Evolutionary conservation across 305 asterid genomes (phyloP).

Genomic region (Fraxinus greggii): DNA sequence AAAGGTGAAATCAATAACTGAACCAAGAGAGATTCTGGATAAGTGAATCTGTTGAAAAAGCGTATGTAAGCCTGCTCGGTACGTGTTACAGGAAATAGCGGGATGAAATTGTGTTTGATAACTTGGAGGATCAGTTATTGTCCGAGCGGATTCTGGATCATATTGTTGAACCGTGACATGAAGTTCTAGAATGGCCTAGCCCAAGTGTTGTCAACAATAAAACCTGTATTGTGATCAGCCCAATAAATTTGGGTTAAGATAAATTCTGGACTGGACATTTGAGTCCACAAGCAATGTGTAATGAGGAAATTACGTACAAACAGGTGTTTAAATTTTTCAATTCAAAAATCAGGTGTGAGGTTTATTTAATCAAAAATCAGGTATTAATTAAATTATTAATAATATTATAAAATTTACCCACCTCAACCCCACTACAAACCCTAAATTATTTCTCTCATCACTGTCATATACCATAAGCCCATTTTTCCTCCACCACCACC

Average conservation of each 20-base stretch:
- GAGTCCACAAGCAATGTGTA: background rate
- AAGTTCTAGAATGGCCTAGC: background rate
- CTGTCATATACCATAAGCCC: too few relatives aligned
- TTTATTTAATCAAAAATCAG: too few relatives aligned
- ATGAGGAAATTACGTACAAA: background rate
- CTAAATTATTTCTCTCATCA: too few relatives aligned
- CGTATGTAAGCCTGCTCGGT: slow-evolving; percentile 19
- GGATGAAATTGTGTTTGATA: background rate
- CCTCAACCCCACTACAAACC: too few relatives aligned
- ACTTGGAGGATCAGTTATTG: background rate
- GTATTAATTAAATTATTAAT: too few relatives aligned
- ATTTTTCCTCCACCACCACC: too few relatives aligned
- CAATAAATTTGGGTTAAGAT: background rate
- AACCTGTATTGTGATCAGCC: background rate
- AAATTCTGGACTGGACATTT: background rate
- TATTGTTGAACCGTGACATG: background rate
- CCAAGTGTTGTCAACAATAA: background rate
- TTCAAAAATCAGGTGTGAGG: too few relatives aligned
- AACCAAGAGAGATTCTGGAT: slow-evolving; percentile 1
- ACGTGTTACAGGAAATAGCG: background rate
- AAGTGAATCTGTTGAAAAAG: slow-evolving; percentile 24
- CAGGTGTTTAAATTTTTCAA: too few relatives aligned
- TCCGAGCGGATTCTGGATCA: background rate
- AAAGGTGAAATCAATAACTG: slow-evolving; percentile 1
- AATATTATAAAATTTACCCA: too few relatives aligned